A percentile compares a stretch with the other conserved stretches of the same genome.
Conservation (phyloP, 192 early-diverging fungal species). For the Cladochytrium replicatum region DNA sequence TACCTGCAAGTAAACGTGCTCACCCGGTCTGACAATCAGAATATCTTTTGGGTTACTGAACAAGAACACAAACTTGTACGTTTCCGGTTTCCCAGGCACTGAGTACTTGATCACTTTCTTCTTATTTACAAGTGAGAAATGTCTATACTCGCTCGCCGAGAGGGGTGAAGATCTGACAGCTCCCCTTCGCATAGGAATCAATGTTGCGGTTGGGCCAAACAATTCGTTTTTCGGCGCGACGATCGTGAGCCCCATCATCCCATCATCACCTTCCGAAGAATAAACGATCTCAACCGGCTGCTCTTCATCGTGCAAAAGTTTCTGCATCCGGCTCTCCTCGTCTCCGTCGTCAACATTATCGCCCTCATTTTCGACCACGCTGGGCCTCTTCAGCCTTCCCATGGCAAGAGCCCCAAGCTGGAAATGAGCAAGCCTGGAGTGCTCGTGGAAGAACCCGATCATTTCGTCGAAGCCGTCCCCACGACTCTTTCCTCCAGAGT, state of each 20-base stretch:
- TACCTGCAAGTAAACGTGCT: slow-evolving; percentile 17
- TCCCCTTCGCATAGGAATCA: too few species aligned
- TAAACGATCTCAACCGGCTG: too few species aligned
- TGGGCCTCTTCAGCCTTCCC: slow-evolving; percentile 17
- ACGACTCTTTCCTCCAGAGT: too few species aligned
- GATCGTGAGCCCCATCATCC: slow-evolving; percentile 3
- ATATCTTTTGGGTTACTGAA: slow-evolving; percentile 4
- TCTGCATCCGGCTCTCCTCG: too few species aligned
- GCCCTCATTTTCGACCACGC: too few species aligned
- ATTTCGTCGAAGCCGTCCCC: too few species aligned
- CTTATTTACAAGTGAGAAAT: too few species aligned
- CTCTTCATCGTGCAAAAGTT: too few species aligned
- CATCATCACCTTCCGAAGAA: not conserved
- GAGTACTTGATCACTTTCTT: too few species aligned
- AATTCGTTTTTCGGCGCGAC: slow-evolving; percentile 5
- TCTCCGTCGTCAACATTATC: not conserved
- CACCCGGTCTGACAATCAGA: slow-evolving; percentile 13
- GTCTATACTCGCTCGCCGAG: too few species aligned
- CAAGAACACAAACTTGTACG: slow-evolving; percentile 9
- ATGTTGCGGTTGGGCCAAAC: too few species aligned
- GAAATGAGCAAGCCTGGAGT: slow-evolving; percentile 21
- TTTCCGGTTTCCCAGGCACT: not conserved
- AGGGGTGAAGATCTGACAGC: too few species aligned
- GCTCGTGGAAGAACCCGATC: slow-evolving; percentile 13
- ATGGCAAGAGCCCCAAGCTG: slow-evolving; percentile 17